These are phyloP conservation scores for Talaromyces sp. DNA, from an alignment of 2,329 filamentous ascomycete species.

Conservation along the genomic window DNA sequence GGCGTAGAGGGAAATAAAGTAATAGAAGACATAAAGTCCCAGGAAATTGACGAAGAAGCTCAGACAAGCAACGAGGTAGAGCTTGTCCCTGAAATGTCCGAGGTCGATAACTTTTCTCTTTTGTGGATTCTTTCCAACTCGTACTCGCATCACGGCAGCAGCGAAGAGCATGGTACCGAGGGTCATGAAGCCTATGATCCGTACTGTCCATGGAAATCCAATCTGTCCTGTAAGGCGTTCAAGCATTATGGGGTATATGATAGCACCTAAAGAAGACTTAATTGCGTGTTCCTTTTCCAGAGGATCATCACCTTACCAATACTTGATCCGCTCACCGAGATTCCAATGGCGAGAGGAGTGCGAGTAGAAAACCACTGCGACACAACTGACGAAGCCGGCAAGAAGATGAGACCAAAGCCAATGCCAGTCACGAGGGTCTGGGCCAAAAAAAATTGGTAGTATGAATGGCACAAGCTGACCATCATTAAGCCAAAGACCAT, in stretches of 20 bases:
- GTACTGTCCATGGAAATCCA: constrained; percentile 21
- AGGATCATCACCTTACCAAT: constrained; percentile 8
- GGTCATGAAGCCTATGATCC: constrained; percentile 7
- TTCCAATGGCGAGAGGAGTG: constrained; percentile 1
- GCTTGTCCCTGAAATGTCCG: constrained; percentile 3
- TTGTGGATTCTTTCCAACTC: constrained; percentile 4
- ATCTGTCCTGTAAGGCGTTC: constrained; percentile 50
- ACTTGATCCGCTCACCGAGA: constrained; percentile 5
- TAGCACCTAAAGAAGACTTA: constrained; percentile 7
- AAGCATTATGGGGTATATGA: constrained; percentile 48
- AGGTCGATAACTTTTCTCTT: constrained; percentile 7
- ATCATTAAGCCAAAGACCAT: constrained; percentile 1
- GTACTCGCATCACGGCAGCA: constrained; percentile 4
- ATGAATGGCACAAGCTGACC: constrained; percentile 16
- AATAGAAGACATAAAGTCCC: constrained; percentile 7
- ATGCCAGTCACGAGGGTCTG: constrained; percentile 40
- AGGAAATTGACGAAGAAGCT: constrained; percentile 6
- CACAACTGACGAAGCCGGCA: constrained; percentile 25
- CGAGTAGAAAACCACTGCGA: constrained; percentile 7
- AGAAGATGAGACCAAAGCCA: constrained; percentile 42
- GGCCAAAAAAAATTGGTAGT: constrained; percentile 48
- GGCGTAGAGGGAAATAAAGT: constrained; percentile 6
- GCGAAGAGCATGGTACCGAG: constrained; percentile 6
- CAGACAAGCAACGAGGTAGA: constrained; percentile 3
- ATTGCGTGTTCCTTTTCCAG: constrained; percentile 8